phyloP scores from a whole-genome alignment of 2,329 filamentous ascomycete species.

The Colletotrichum sp. region DNA sequence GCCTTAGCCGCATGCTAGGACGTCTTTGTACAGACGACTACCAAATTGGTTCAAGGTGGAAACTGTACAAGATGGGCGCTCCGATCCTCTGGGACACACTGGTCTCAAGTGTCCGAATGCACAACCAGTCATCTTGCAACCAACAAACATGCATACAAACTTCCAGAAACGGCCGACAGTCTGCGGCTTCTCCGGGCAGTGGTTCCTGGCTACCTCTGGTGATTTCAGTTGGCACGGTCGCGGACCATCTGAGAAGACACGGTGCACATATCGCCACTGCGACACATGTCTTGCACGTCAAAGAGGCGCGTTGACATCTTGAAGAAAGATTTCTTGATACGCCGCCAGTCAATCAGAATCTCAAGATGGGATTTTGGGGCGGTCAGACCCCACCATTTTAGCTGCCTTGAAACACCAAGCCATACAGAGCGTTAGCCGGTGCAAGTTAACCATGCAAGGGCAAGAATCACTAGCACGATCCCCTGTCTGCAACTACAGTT shows the following conservation, averaged over 20 bases:
- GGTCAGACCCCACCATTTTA: background rate
- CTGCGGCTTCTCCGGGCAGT: background rate
- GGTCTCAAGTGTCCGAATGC: background rate
- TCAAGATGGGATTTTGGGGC: background rate
- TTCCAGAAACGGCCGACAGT: background rate
- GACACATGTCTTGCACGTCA: background rate
- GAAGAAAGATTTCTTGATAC: background rate
- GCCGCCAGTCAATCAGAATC: background rate
- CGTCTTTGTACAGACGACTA: background rate
- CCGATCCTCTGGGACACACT: background rate
- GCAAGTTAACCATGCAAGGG: constrained; percentile 7
- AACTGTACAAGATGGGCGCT: background rate
- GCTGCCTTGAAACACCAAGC: constrained; percentile 9
- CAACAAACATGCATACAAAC: background rate
- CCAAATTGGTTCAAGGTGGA: background rate
- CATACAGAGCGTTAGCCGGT: background rate
- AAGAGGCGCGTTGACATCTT: background rate
- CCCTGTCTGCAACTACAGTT: background rate
- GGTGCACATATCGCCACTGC: background rate
- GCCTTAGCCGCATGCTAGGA: background rate
- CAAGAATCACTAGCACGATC: background rate
- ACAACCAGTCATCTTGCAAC: background rate
- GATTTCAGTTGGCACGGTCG: background rate
- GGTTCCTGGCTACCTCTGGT: background rate
- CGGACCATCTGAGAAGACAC: background rate